phyloP scores from a whole-genome alignment of 208 protist species.

The Leishmania amazonensis region DNA sequence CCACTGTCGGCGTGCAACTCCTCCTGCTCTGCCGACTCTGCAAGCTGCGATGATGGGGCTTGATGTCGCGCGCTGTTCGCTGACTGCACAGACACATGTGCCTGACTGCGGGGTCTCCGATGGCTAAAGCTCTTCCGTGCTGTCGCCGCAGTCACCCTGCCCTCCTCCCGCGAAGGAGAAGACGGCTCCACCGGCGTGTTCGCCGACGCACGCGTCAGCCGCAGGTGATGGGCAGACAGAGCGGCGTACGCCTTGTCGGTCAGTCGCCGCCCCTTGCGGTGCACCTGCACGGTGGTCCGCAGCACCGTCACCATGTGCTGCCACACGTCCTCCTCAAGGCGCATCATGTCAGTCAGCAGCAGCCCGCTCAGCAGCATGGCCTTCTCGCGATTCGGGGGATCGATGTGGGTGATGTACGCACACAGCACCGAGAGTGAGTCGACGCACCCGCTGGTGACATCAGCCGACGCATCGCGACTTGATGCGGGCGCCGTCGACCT shows the following conservation, averaged over 20 bases:
- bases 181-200: not conserved
- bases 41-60: not conserved
- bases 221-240: slow-evolving; percentile 7
- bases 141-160: not conserved
- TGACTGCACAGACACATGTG: not conserved
- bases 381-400: slow-evolving; percentile 22
- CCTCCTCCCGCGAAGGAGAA: not conserved
- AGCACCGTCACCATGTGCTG: slow-evolving; percentile 34
- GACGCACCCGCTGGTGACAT: not conserved
- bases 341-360: slow-evolving; percentile 29
- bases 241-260: slow-evolving; percentile 25
- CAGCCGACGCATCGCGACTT: not conserved
- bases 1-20: not conserved
- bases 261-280: slow-evolving; percentile 21
- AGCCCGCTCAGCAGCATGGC: slow-evolving; percentile 19
- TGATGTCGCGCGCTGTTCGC: not conserved
- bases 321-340: slow-evolving; percentile 32
- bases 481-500: not conserved
- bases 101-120: not conserved
- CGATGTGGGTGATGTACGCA: slow-evolving; percentile 26
- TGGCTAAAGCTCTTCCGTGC: not conserved
- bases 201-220: slow-evolving; percentile 7
- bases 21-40: not conserved
- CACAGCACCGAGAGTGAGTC: slow-evolving; percentile 22
- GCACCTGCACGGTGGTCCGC: slow-evolving; percentile 18